Evolutionary conservation across 2,329 filamentous ascomycete species (phyloP), one percentile per base, ranked within the genome.

Genomic region (Alternaria alternata): DNA sequence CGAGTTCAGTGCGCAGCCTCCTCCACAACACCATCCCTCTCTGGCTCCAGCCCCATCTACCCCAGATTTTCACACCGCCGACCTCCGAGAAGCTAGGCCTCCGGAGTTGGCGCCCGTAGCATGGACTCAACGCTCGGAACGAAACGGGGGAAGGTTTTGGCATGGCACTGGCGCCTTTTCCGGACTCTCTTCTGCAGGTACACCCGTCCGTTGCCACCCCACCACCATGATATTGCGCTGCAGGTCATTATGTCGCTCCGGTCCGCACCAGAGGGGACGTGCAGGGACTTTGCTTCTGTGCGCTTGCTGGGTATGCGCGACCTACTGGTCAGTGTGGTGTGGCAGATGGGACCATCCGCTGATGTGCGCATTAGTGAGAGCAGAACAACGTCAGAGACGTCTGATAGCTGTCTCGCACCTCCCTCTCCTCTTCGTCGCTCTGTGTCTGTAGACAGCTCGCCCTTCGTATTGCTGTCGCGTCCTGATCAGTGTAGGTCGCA

Each of bases 161-260:
- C 34, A 66, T 59, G 43, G 54, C 61, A 51, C 63, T 72, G 73
- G 73, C 65, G 67, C 62, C 57, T 54, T 65, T 53, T 57, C 56
- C 62, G 59, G 56, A 62, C 54, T 60, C 16, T 58, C 62, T 68
- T 48, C 70, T 77, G 75, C 75, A 77, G 74, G 74, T 73, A 75
- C 74, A 69, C 60, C 55, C 65, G 66, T 63, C 55, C 11, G 48
- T 65, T 34, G 61, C 64, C 63, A 66, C 64, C 64, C 57, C 63
- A 64, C 67, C 67, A 64, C 54, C 57, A 22, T 49, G 46, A 58
- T 49, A 47, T 51, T 32, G 54, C 26, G 24, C 55, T 48, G 58
- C 63, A 61, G 54, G 61, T 51, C 64, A 68, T 68, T 16, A 38
- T 38, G 14, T 38, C 34, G 34, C 6, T 8, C 34, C 34, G 34